Base-by-base conservation (phyloP, 768 basidiomycete species). In the Auriscalpium vulgare region DNA sequence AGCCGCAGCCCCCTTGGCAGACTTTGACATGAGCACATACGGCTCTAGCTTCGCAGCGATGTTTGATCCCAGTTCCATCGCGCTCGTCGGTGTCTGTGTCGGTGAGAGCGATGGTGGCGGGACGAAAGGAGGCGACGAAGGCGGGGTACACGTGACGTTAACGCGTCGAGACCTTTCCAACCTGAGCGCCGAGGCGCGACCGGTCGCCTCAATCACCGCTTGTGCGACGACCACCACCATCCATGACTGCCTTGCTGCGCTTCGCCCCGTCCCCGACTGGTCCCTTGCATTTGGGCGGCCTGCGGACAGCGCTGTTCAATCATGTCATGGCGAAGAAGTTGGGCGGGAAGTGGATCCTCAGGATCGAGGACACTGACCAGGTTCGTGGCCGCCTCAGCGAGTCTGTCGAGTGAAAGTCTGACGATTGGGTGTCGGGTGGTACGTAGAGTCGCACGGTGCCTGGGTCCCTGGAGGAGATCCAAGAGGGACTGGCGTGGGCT, bases 241-340 rank as follows among this genome's bases (percentile, higher is more conserved):
- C 7, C 40, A 43, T 43, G 40, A 3, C 19, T 37, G 56, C 59
- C 46, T 74, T 93, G 16, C 70, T 98, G 14, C 85, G 97, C 14
- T 98, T 99, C 69, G 97, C 95, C 2, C 97, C 97, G 1, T 98
- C 97, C 1, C 97, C 97, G 1, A 99, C 97, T 0, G 97, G 97
- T 1, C 80, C 87, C 36, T 75, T 98, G 5, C 97, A 99, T 69
- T 83, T 99, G 2, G 97, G 97, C 1, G 97, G 97, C 0, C 81
- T 99, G 13, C 75, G 97, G 16, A 98, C 95, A 54, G 97, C 95
- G 0, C 74, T 99, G 2, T 95, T 93, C 71, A 98, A 98, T 65
- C 81, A 97, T 65, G 70, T 97, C 0, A 85, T 87, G 55, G 90
- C 95, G 9, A 79, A 78, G 63, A 91, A 90, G 68, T 74, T 81